Evolutionary conservation across 2,329 filamentous ascomycete species (phyloP).

Genomic region (Sporothrix brunneoviolacea): DNA sequence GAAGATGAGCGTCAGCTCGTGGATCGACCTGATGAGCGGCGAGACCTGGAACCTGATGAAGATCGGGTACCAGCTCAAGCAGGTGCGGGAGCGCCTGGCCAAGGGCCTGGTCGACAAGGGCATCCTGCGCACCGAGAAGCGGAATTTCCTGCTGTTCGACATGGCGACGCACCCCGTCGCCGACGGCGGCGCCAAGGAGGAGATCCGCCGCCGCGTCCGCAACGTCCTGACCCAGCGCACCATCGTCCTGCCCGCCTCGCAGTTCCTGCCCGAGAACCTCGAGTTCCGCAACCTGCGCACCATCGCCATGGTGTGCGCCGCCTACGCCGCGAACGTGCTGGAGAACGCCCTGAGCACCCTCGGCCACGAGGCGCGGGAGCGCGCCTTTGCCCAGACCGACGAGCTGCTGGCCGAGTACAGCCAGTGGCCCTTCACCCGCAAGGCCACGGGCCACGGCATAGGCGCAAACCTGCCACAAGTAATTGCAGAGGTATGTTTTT

Average conservation of each 20-base stretch:
- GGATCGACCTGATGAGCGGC: slow-evolving; percentile 98
- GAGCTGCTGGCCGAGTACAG: slow-evolving; percentile 93
- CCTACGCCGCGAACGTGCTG: slow-evolving; percentile 94
- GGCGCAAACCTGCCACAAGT: slow-evolving; percentile 88
- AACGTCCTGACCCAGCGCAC: slow-evolving; percentile 91
- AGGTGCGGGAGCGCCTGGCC: slow-evolving; percentile 93
- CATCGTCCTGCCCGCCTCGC: slow-evolving; percentile 76
- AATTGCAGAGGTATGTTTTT: slow-evolving; percentile 64
- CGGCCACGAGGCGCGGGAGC: slow-evolving; percentile 87
- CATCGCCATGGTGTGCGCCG: slow-evolving; percentile 92
- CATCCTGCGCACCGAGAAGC: slow-evolving; percentile 96
- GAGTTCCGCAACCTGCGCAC: slow-evolving; percentile 92
- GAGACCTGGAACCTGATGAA: slow-evolving; percentile 99
- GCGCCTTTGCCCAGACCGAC: slow-evolving; percentile 94
- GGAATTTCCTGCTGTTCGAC: slow-evolving; percentile 98
- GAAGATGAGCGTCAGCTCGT: slow-evolving; percentile 99
- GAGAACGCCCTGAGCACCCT: slow-evolving; percentile 95
- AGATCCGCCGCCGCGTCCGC: slow-evolving; percentile 86
- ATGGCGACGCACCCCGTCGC: slow-evolving; percentile 99
- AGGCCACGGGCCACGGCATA: slow-evolving; percentile 72
- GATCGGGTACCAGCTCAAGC: slow-evolving; percentile 98
- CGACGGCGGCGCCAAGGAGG: slow-evolving; percentile 93
- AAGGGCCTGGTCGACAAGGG: slow-evolving; percentile 98
- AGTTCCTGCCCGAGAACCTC: slow-evolving; percentile 88
- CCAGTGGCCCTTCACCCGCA: slow-evolving; percentile 91